These are phyloP conservation scores for Quercus dentata DNA, from an alignment of 306 rosid species.

Conservation along the genomic window DNA sequence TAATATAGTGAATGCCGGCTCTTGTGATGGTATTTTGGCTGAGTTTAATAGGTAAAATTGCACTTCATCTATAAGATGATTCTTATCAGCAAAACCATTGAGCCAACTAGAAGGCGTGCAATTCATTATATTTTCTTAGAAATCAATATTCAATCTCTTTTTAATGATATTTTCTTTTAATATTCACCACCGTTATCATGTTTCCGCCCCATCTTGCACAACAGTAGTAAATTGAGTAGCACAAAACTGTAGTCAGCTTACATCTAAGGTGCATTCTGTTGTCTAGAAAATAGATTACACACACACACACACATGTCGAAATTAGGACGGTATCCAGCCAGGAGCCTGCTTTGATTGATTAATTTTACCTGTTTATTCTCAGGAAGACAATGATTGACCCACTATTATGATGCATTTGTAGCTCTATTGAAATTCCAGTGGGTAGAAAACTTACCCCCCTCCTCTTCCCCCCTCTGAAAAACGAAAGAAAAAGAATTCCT, in stretches of 20 bases:
- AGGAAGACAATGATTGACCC: background rate
- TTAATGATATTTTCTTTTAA: background rate
- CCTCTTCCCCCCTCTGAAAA: too few species aligned
- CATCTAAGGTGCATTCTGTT: background rate
- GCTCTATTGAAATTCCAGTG: too few species aligned
- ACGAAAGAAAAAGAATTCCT: too few species aligned
- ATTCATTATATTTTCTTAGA: background rate
- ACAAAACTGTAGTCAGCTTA: background rate
- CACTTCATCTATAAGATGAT: constrained; percentile 1
- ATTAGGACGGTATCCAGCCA: background rate
- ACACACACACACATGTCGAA: background rate
- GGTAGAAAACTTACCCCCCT: too few species aligned
- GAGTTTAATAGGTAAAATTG: constrained; percentile 68
- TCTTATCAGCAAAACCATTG: constrained; percentile 2
- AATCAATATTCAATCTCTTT: background rate
- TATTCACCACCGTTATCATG: background rate
- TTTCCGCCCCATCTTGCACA: background rate
- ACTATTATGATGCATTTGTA: background rate
- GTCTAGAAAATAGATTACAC: background rate
- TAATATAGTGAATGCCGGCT: constrained; percentile 51
- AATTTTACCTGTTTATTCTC: background rate
- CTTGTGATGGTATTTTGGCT: constrained; percentile 46
- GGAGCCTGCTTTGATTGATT: background rate
- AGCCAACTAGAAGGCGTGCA: background rate
- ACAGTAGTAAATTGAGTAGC: background rate